Conservation (phyloP, 139 green algal species). For the Chlamydomonas sphaeroides region DNA sequence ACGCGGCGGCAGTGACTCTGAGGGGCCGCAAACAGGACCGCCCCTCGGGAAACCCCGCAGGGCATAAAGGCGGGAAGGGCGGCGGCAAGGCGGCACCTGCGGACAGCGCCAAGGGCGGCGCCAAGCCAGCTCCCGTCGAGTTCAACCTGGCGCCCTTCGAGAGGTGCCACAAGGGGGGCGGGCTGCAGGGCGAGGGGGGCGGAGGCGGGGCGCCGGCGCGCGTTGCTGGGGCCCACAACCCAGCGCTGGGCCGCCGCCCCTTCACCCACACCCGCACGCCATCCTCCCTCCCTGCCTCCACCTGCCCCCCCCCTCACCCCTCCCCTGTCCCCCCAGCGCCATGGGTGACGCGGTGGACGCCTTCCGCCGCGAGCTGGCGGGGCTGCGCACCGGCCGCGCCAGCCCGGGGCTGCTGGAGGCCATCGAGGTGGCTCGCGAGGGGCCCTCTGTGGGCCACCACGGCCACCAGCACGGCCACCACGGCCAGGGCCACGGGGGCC, state of each 20-base stretch:
- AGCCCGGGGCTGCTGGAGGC: constrained; percentile 82
- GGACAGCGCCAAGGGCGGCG: neutral
- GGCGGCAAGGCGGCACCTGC: neutral
- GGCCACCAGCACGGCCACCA: no score
- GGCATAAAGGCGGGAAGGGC: neutral
- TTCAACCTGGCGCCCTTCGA: constrained; percentile 28
- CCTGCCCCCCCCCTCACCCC: neutral
- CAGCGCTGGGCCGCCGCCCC: no score
- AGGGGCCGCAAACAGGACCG: no score
- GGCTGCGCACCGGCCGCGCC: constrained; percentile 74
- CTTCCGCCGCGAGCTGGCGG: constrained; percentile 69
- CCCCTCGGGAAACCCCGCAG: constrained; percentile 5
- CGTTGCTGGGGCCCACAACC: no score
- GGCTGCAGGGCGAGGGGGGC: no score
- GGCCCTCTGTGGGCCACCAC: no score
- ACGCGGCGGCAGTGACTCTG: no score
- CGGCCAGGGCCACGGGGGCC: constrained; percentile 33
- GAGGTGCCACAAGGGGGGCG: neutral
- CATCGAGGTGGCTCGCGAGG: constrained; percentile 55
- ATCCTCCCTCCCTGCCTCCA: no score
- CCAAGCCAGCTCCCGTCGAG: neutral
- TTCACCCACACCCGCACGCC: neutral
- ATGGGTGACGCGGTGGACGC: constrained; percentile 70
- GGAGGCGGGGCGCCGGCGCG: no score
- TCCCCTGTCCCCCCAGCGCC: constrained; percentile 33